Evolutionary conservation across 768 basidiomycete species (phyloP).

Genomic region (Thelephora aurantiotincta): DNA sequence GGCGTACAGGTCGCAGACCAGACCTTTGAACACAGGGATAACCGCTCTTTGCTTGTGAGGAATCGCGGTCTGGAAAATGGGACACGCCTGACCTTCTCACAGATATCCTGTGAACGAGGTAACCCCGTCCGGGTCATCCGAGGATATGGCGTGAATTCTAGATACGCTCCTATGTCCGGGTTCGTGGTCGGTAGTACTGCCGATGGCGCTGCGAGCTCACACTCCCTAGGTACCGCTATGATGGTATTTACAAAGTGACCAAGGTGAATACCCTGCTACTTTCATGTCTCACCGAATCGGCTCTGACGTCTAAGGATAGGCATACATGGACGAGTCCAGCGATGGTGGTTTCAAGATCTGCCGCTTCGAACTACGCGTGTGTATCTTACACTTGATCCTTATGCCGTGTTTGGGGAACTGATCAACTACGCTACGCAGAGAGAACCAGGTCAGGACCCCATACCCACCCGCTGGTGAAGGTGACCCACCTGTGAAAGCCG

Average conservation of each 20-base stretch:
- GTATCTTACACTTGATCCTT: no score
- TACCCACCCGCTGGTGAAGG: no score
- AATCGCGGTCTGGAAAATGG: neutral
- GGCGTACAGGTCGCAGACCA: conserved; percentile 62
- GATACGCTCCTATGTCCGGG: conserved; percentile 12
- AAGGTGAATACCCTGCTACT: conserved; percentile 6
- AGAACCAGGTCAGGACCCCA: no score
- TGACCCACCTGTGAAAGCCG: no score
- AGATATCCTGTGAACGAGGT: conserved; percentile 12
- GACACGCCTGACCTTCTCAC: neutral
- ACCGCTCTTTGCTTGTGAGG: conserved; percentile 28
- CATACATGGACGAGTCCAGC: no score
- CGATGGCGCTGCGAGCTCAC: neutral
- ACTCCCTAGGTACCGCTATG: conserved; percentile 15
- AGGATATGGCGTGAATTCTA: conserved; percentile 10
- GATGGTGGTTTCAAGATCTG: no score
- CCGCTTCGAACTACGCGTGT: no score
- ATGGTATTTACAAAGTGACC: conserved; percentile 16
- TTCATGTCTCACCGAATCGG: neutral
- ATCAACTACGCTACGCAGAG: no score
- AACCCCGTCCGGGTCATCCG: conserved; percentile 16
- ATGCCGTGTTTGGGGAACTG: no score
- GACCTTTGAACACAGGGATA: conserved; percentile 58
- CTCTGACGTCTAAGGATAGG: no score
- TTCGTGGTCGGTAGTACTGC: neutral